Percentiles rank a stretch among this genome's conserved stretches.
These are phyloP conservation scores for Spergularia marina DNA, from an alignment of 148 eudicot genomes.

Conservation along the genomic window DNA sequence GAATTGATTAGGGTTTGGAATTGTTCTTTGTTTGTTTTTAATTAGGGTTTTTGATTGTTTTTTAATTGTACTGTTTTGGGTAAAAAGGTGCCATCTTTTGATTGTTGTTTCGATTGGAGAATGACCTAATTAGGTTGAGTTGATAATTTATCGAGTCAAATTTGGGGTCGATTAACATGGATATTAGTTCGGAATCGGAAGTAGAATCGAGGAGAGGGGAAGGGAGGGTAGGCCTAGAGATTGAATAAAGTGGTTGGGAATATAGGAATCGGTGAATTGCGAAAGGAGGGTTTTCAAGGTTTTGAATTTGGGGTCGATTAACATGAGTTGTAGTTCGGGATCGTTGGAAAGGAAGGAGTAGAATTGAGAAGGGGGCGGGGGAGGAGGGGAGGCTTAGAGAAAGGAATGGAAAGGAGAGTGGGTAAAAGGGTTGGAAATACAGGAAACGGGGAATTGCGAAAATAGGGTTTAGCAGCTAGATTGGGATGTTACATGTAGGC, in stretches of 20 bases:
- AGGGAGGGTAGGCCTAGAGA: too few species aligned
- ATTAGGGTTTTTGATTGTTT: neutral
- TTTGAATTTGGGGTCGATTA: neutral
- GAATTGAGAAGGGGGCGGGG: neutral
- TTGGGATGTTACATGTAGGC: too few species aligned
- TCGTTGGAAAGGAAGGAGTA: neutral
- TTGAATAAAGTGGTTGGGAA: neutral
- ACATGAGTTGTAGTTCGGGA: neutral
- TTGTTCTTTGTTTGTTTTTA: neutral
- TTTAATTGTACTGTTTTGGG: neutral
- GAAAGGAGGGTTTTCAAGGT: neutral
- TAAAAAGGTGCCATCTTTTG: neutral
- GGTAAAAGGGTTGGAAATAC: too few species aligned
- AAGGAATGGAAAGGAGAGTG: too few species aligned
- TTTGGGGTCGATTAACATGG: neutral
- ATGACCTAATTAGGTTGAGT: neutral
- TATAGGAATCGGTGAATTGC: neutral
- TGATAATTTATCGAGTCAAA: neutral
- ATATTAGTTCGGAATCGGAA: neutral
- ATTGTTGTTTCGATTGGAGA: neutral
- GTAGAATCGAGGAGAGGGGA: neutral
- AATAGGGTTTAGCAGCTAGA: too few species aligned
- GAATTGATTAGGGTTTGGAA: neutral
- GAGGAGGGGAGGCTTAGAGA: too few species aligned
- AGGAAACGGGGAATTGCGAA: too few species aligned